Base-by-base conservation (phyloP, 2,329 filamentous ascomycete species). In the Pseudocercospora musae region DNA sequence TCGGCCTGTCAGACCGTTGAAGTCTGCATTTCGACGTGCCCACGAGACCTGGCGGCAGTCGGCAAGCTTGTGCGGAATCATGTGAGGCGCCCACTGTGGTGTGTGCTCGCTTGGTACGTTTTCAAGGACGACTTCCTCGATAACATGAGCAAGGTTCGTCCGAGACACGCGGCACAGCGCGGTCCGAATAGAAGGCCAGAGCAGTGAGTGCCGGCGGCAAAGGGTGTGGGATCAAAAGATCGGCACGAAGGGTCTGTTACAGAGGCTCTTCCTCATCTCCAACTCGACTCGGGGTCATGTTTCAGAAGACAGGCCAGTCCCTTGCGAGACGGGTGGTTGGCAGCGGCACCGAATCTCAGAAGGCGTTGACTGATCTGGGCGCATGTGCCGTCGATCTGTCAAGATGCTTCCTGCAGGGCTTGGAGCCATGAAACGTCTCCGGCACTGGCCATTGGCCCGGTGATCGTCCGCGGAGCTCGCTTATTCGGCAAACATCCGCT, bases 371-470 rank as follows among this genome's bases (percentile, higher is more conserved):
- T 46, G 46, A 53, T 50, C 57, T 31, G 33, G 57, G 29, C 57
- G 18, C 21, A 6, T 52, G 15, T n/a, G 8, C 6, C 33, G 57
- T 25, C 57, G 57, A 59, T 59, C 57, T 27, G 23, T 49, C 46
- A 27, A 42, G n/a, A 48, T 29, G 29, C n/a, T 18, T 50, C 27
- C 27, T 52, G 57, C 57, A 59, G 57, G 57, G 57, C 33, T 48
- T 15, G n/a, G 9, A 27, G 44, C 53, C 57, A 20, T 59, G 57
- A 59, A 59, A 59, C 57, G 44, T 11, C 44, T 50, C 57, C 21
- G 57, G 20, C 57, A 29, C 37, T 52, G 29, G 10, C 29, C 29
- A 10, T 10, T 31, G n/a, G n/a, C n/a, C n/a, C n/a, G n/a, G n/a
- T n/a, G n/a, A n/a, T n/a, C n/a, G n/a, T n/a, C n/a, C n/a, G n/a